These are phyloP conservation scores for Boletellus ananas DNA, from an alignment of 768 basidiomycete genomes.

Conservation along the genomic window DNA sequence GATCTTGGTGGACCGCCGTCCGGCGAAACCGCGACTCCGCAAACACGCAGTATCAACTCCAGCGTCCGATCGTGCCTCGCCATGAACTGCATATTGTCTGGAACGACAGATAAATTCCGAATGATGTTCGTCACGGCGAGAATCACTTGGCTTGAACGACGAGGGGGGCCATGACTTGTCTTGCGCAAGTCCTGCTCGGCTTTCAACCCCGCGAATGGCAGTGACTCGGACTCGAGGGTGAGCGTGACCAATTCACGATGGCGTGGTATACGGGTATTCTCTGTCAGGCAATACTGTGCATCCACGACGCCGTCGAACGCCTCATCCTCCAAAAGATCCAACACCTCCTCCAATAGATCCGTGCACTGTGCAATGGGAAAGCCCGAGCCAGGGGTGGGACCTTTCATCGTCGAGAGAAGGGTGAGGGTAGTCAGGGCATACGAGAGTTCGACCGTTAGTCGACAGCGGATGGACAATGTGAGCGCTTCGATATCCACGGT, in stretches of 20 bases:
- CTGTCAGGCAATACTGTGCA: slow-evolving; percentile 23
- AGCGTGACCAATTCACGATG: slow-evolving; percentile 60
- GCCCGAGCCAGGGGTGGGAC: slow-evolving; percentile 50
- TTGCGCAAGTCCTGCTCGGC: slow-evolving; percentile 47
- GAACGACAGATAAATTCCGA: slow-evolving; percentile 76
- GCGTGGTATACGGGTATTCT: slow-evolving; percentile 46
- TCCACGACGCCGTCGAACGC: slow-evolving; percentile 57
- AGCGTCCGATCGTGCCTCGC: slow-evolving; percentile 61
- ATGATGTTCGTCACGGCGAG: slow-evolving; percentile 74
- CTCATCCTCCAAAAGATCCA: slow-evolving; percentile 82
- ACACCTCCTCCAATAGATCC: slow-evolving; percentile 80
- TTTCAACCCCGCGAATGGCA: slow-evolving; percentile 58
- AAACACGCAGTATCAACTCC: slow-evolving; percentile 67
- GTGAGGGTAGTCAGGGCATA: slow-evolving; percentile 88
- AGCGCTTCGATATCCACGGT: slow-evolving; percentile 88
- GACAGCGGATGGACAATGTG: slow-evolving; percentile 87
- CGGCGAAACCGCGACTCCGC: slow-evolving; percentile 41
- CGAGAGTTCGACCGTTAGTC: slow-evolving; percentile 78
- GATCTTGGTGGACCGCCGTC: slow-evolving; percentile 37
- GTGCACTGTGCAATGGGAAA: slow-evolving; percentile 73
- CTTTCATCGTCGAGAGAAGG: slow-evolving; percentile 74
- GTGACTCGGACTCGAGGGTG: slow-evolving; percentile 53
- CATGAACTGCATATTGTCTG: slow-evolving; percentile 67
- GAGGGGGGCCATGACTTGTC: slow-evolving; percentile 50
- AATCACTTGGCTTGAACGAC: slow-evolving; percentile 60